Evolutionary conservation across 495 filamentous ascomycete species (phyloP).

Genomic region (Symbiotaphrina buchneri): DNA sequence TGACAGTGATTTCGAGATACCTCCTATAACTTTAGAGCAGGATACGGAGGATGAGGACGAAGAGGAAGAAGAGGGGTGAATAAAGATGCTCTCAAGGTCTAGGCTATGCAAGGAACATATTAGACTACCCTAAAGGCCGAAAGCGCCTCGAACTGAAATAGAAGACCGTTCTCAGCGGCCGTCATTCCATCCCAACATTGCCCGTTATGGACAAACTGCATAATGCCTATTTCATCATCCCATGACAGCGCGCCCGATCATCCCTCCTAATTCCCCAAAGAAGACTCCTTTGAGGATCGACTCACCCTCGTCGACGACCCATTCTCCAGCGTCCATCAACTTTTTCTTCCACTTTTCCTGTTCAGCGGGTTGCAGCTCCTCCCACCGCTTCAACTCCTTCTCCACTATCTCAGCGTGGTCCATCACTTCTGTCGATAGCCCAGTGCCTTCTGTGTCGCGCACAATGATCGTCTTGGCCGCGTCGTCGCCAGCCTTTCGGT

Average conservation of each 20-base stretch:
- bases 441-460: conserved; percentile 9
- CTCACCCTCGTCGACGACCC: conserved; percentile 50
- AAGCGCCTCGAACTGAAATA: too few species aligned
- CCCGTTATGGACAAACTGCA: too few species aligned
- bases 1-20: too few species aligned
- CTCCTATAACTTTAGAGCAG: too few species aligned
- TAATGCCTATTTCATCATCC: too few species aligned
- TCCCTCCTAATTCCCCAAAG: conserved; percentile 42
- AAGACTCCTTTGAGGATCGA: conserved; percentile 49
- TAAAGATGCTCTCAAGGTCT: too few species aligned
- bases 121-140: too few species aligned
- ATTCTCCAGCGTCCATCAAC: conserved; percentile 46
- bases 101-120: too few species aligned
- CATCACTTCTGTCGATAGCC: conserved; percentile 16
- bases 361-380: conserved; percentile 34
- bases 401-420: conserved; percentile 14
- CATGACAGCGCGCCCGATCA: conserved; percentile 26
- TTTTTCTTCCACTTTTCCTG: conserved; percentile 42
- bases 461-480: conserved; percentile 10
- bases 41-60: too few species aligned
- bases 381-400: conserved; percentile 27
- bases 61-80: too few species aligned
- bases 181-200: too few species aligned
- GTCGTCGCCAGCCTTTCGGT: conserved; percentile 3
- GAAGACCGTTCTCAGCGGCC: too few species aligned